A percentile compares a stretch with the other conserved stretches of the same genome.
Conservation (phyloP, 257 asterid species). For the Solanum pinnatisectum region DNA sequence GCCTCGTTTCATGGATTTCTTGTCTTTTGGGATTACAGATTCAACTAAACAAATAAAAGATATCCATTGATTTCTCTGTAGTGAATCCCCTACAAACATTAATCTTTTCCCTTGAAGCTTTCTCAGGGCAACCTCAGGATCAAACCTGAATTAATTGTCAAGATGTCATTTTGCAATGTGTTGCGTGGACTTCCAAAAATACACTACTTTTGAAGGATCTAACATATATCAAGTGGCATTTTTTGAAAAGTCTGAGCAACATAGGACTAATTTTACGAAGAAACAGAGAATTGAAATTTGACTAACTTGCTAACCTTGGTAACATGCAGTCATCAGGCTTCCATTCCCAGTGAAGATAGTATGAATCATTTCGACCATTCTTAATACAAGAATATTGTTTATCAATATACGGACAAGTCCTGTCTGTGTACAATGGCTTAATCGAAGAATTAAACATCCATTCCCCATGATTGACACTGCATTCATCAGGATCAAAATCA, state of each 20-base stretch:
- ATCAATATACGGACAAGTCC: constrained; percentile 64
- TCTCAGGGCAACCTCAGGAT: constrained; percentile 47
- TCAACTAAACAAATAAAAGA: constrained; percentile 82
- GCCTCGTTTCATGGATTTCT: constrained; percentile 67
- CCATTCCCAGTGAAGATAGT: constrained; percentile 79
- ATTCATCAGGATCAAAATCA: constrained; percentile 71
- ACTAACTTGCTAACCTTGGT: constrained; percentile 41
- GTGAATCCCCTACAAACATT: constrained; percentile 89
- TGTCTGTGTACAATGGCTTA: constrained; percentile 65
- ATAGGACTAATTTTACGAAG: background rate
- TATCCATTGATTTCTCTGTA: constrained; percentile 90
- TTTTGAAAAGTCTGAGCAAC: background rate
- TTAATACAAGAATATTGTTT: constrained; percentile 72
- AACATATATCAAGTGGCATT: background rate
- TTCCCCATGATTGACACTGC: constrained; percentile 51
- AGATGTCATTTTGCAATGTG: background rate
- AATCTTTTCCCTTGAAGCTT: constrained; percentile 69
- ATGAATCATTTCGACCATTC: constrained; percentile 62
- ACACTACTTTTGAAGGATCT: background rate
- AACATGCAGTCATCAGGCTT: constrained; percentile 85
- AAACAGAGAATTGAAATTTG: background rate
- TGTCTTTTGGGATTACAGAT: constrained; percentile 50
- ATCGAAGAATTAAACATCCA: constrained; percentile 66
- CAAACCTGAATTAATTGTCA: constrained; percentile 36
- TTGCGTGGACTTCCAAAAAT: background rate